phyloP scores from a whole-genome alignment of 225 moss, liverwort and hornwort species.

The Rhytidiadelphus loreus region DNA sequence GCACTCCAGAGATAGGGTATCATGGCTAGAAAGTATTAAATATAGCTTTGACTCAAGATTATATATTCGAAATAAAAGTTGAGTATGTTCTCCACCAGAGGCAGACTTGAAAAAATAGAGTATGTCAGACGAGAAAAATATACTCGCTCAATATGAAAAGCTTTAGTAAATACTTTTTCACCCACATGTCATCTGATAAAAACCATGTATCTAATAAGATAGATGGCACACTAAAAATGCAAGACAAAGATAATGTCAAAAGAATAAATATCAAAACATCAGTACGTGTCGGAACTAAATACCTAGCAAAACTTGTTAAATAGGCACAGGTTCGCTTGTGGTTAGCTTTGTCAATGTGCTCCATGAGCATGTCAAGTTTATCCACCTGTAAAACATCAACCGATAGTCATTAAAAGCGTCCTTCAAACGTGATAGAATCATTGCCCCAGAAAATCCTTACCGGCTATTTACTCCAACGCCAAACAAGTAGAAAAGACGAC shows the following conservation, averaged over 20 bases:
- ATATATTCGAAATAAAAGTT: neutral
- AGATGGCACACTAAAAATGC: neutral
- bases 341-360: slow-evolving; percentile 86
- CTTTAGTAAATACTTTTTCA: neutral
- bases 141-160: neutral
- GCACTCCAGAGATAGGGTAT: neutral
- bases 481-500: neutral
- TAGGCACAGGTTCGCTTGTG: slow-evolving; percentile 95
- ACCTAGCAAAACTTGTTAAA: slow-evolving; percentile 95
- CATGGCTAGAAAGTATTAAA: neutral
- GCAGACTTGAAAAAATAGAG: neutral
- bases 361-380: slow-evolving; percentile 73
- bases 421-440: neutral
- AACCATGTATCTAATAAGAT: neutral
- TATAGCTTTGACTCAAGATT: neutral
- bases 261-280: neutral
- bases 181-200: neutral
- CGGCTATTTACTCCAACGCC: neutral
- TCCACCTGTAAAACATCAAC: slow-evolving; percentile 52
- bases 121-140: neutral
- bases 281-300: neutral
- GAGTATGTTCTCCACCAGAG: neutral
- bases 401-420: neutral
- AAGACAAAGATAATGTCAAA: neutral
- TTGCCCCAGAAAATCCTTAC: neutral